Evolutionary conservation across 495 filamentous ascomycete species (phyloP).

Genomic region (Xylaria acuta): DNA sequence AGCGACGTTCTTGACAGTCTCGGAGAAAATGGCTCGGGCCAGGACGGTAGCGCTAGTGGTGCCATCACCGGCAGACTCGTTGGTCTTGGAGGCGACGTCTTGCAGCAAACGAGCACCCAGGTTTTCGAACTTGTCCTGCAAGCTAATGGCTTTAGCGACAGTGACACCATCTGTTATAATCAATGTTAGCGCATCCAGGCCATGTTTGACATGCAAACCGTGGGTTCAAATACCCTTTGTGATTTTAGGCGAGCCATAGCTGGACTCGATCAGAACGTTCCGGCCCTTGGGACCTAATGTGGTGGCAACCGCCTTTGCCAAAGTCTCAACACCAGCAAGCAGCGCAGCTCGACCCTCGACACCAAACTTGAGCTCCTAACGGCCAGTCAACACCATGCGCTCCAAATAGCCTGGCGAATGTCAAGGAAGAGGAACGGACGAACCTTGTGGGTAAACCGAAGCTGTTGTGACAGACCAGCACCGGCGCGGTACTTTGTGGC

Average conservation of each 20-base stretch:
- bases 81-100: constrained; percentile 98
- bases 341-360: constrained; percentile 90
- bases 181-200: constrained; percentile 30
- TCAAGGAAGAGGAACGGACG: constrained; percentile 35
- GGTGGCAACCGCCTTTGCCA: constrained; percentile 94
- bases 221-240: constrained; percentile 79
- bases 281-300: constrained; percentile 97
- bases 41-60: constrained; percentile 98
- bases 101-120: constrained; percentile 94
- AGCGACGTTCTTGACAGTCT: constrained; percentile 99
- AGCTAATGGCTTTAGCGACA: constrained; percentile 86
- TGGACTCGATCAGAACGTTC: constrained; percentile 96
- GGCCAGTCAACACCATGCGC: constrained; percentile 23
- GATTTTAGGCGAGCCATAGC: constrained; percentile 98
- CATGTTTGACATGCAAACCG: constrained; percentile 2
- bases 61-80: constrained; percentile 97
- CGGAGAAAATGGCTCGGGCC: constrained; percentile 97
- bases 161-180: constrained; percentile 81
- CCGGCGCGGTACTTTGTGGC: constrained; percentile 66
- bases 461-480: constrained; percentile 69
- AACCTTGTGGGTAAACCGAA: constrained; percentile 95
- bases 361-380: constrained; percentile 95
- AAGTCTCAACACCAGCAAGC: constrained; percentile 92
- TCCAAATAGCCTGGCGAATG: not conserved
- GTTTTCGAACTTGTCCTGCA: constrained; percentile 99